Percentiles rank a stretch among this genome's conserved stretches.
These are phyloP conservation scores for Cercophora sp. DNA, from an alignment of 495 filamentous ascomycete species.

Conservation along the genomic window DNA sequence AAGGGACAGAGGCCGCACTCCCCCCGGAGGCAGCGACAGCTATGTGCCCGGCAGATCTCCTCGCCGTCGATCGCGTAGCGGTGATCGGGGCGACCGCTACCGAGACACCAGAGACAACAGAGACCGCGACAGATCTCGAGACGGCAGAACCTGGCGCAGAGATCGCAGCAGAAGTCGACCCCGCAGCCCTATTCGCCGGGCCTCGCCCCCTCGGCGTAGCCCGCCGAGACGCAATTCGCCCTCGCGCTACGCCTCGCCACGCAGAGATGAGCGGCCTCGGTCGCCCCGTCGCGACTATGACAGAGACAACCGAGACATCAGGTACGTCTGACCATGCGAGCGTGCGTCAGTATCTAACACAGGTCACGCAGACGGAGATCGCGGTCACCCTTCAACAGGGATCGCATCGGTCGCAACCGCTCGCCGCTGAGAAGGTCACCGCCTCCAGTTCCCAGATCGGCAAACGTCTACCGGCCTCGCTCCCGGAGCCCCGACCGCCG, in stretches of 20 bases:
- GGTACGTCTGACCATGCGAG: slow-evolving; percentile 12
- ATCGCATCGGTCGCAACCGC: slow-evolving; percentile 35
- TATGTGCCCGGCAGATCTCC: slow-evolving; percentile 34
- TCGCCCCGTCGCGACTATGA: slow-evolving; percentile 29
- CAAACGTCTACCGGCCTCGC: slow-evolving; percentile 37
- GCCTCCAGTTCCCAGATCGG: slow-evolving; percentile 28
- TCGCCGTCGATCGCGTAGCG: slow-evolving; percentile 31
- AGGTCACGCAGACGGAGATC: slow-evolving; percentile 45
- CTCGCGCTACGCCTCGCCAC: slow-evolving; percentile 40
- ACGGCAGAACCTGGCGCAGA: slow-evolving; percentile 28
- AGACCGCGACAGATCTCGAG: slow-evolving; percentile 36
- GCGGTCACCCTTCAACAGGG: slow-evolving; percentile 45
- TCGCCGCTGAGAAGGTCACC: slow-evolving; percentile 37
- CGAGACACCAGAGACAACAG: slow-evolving; percentile 15
- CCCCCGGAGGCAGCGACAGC: slow-evolving; percentile 31
- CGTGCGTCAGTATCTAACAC: no score
- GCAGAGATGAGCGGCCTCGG: slow-evolving; percentile 32
- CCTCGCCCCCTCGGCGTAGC: slow-evolving; percentile 36
- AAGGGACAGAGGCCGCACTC: slow-evolving; percentile 34
- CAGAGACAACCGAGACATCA: slow-evolving; percentile 20
- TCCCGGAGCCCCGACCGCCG: slow-evolving; percentile 43
- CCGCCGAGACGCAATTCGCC: slow-evolving; percentile 26
- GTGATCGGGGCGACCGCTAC: slow-evolving; percentile 32
- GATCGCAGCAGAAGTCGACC: slow-evolving; percentile 41
- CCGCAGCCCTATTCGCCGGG: slow-evolving; percentile 35